Conservation (phyloP, 2,329 filamentous ascomycete genomes). For the Fusarium sp. region DNA sequence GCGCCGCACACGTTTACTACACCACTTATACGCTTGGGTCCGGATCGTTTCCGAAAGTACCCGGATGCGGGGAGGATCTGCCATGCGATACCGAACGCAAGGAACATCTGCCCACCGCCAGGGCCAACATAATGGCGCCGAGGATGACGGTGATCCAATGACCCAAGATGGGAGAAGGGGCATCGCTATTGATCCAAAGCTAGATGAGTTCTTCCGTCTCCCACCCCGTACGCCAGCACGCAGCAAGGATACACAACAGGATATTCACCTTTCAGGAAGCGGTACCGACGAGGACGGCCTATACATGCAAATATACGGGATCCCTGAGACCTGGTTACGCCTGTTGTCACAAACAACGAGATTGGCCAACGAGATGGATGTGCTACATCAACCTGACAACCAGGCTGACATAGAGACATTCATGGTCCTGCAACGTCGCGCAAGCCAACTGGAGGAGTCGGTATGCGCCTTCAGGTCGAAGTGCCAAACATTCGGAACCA, state of each 20-base stretch:
- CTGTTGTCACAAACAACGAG: background rate
- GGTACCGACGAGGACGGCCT: background rate
- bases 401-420: background rate
- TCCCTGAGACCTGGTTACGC: background rate
- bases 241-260: background rate
- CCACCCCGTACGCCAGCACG: background rate
- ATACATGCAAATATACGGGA: background rate
- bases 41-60: background rate
- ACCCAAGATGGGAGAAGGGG: background rate
- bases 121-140: background rate
- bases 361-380: background rate
- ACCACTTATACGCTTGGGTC: background rate
- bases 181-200: background rate
- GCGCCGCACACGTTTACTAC: background rate
- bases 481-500: background rate
- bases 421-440: background rate
- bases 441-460: background rate
- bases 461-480: background rate
- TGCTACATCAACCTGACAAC: background rate
- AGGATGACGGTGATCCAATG: background rate
- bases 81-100: background rate
- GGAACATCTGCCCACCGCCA: background rate
- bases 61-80: background rate
- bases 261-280: background rate
- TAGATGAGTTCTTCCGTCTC: background rate